Evolutionary conservation across 495 filamentous ascomycete species (phyloP), one percentile per base, ranked within the genome.

Genomic region (Neurospora sp.): DNA sequence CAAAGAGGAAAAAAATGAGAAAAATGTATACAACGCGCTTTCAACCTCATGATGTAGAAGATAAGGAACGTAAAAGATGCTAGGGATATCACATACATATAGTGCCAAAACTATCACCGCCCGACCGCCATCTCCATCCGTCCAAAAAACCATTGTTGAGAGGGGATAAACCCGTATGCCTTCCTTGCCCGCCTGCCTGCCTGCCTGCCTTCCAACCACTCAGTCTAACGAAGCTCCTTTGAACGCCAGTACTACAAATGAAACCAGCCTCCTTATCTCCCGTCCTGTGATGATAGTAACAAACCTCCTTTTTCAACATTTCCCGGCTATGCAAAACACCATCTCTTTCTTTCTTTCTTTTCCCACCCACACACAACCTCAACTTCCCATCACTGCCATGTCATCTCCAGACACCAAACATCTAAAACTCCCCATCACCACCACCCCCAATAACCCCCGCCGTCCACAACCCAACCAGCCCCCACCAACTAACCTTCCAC

Each of bases 401-500:
- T n/a, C n/a, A n/a, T n/a, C n/a, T n/a, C n/a, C n/a, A n/a, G n/a
- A n/a, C n/a, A n/a, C n/a, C n/a, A n/a, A n/a, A n/a, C 9, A 12
- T 27, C 76, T 73, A 86, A 65, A 86, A 86, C 73, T 86, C 84
- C 39, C 84, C 84, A 42, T 86, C 84, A 1, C 84, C 84, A 16
- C 84, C 83, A 45, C 80, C 81, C 0, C 83, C 83, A 8, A 84
- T 71, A 39, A 85, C 77, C 6, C 82, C 80, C 3, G 82, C 82
- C 3, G 82, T 80, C 93, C 94, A 95, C 31, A 97, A 88, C 22
- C 95, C 95, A 17, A 95, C 90, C 71, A 98, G 83, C 0, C 94
- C 95, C 96, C 96, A 98, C 87, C 96, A 93, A 10, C 94, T 94
- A 20, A 98, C 91, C 77, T 93, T 90, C 96, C 96, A 99, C 16